Evolutionary conservation across 768 basidiomycete genomes (phyloP).

Genomic region (Kondoa subrosea): DNA sequence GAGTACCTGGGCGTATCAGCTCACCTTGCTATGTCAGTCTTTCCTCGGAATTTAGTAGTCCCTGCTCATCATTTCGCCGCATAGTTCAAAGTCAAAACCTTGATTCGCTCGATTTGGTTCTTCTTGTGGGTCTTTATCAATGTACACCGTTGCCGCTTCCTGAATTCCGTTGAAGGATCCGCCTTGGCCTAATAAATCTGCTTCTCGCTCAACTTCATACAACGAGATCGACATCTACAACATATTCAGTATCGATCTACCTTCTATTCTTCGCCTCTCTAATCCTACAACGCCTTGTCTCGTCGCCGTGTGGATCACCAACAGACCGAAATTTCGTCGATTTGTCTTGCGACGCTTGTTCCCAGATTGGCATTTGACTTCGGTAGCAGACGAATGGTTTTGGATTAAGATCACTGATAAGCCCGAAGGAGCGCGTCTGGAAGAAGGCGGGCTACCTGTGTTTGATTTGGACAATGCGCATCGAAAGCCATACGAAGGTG

Average conservation of each 20-base stretch:
- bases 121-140: background rate
- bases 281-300: background rate
- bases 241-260: background rate
- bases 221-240: conserved; percentile 6
- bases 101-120: conserved; percentile 1
- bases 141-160: background rate
- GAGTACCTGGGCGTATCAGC: background rate
- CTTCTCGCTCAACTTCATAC: background rate
- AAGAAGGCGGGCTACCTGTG: background rate
- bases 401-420: conserved; percentile 1
- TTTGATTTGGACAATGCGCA: conserved; percentile 1
- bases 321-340: background rate
- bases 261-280: background rate
- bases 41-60: background rate
- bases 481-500: background rate
- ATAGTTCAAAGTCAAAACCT: no score
- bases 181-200: conserved; percentile 2
- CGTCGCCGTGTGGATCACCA: conserved; percentile 5
- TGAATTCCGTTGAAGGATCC: background rate
- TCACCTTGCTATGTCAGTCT: background rate
- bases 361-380: conserved; percentile 1
- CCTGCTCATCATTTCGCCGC: background rate
- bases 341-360: background rate
- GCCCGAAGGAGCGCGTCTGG: background rate
- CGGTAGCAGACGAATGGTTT: background rate